Evolutionary conservation across 768 basidiomycete species (phyloP), one percentile per base, ranked within the genome.

Genomic region (Suillus discolor): DNA sequence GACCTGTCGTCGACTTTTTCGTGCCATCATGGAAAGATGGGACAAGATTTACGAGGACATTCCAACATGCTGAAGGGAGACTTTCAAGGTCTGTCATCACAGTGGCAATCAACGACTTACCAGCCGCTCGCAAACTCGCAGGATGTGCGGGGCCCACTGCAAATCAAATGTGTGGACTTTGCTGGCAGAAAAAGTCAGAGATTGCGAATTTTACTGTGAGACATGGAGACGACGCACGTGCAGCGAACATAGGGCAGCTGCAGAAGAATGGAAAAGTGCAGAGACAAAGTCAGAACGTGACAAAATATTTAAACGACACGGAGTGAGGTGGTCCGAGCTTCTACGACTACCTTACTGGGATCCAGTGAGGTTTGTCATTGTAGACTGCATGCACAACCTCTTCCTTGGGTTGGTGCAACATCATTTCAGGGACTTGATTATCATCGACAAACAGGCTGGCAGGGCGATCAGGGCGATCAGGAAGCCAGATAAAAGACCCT

Each of bases 301-400:
- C 18, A 45, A 45, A 9, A 64, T 34, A 61, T 64, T 20, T 57
- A 66, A 23, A 47, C 64, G 6, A 42, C 65, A 64, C 53, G 75
- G 78, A 7, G 61, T 79, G 12, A 66, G 74, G 0, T 81, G 73
- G 71, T 73, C 76, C 6, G 68, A 71, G 25, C 55, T 79, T 1
- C 67, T 75, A 8, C 62, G 68, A 15, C 74, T 81, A 5, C 74
- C 77, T 7, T 80, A 81, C 65, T 80, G 75, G 71, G 69, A 79
- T 57, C 71, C 74, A 8, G 71, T 72, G 15, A 60, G 41, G 4
- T 75, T 71, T 47, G 65, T 70, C 5, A 71, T 77, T 1, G 65
- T 78, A 34, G 80, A 82, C 57, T 61, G 74, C 18, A 81, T 81
- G 79, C 79, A 81, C 63, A 71, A 72, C 51, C 61, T 80, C 6